Conservation (phyloP, 176 grass and related monocot species). For the Miscanthus lutarioriparius region DNA sequence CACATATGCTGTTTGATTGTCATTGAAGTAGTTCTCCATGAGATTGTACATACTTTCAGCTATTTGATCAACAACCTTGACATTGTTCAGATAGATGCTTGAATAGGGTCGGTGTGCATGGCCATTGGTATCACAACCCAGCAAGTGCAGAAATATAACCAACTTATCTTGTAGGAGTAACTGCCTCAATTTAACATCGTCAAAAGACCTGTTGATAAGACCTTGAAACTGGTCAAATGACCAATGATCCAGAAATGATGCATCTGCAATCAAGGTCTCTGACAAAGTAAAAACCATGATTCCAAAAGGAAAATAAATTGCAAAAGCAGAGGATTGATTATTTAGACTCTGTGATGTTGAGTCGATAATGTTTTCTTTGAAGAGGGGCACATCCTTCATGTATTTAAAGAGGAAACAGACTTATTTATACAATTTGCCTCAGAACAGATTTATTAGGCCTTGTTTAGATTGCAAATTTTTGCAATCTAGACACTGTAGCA, state of each 20-base stretch:
- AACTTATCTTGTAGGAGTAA: conserved; percentile 80
- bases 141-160: conserved; percentile 92
- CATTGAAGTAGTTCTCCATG: conserved; percentile 92
- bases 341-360: neutral
- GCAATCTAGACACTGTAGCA: no score
- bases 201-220: conserved; percentile 73
- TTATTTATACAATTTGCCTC: neutral
- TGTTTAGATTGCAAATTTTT: no score
- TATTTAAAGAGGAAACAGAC: conserved; percentile 24
- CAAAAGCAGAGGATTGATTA: neutral
- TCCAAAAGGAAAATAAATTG: conserved; percentile 21
- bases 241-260: conserved; percentile 98
- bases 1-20: conserved; percentile 78
- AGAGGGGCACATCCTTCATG: neutral
- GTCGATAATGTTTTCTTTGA: neutral
- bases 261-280: conserved; percentile 75
- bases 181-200: conserved; percentile 70
- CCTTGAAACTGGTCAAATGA: conserved; percentile 95
- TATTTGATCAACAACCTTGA: conserved; percentile 96
- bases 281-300: conserved; percentile 47
- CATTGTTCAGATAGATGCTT: conserved; percentile 90
- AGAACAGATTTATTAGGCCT: neutral
- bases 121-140: conserved; percentile 95
- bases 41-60: conserved; percentile 82
- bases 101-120: conserved; percentile 94